phyloP scores from a whole-genome alignment of 495 filamentous ascomycete genomes.

The Podospora conica region DNA sequence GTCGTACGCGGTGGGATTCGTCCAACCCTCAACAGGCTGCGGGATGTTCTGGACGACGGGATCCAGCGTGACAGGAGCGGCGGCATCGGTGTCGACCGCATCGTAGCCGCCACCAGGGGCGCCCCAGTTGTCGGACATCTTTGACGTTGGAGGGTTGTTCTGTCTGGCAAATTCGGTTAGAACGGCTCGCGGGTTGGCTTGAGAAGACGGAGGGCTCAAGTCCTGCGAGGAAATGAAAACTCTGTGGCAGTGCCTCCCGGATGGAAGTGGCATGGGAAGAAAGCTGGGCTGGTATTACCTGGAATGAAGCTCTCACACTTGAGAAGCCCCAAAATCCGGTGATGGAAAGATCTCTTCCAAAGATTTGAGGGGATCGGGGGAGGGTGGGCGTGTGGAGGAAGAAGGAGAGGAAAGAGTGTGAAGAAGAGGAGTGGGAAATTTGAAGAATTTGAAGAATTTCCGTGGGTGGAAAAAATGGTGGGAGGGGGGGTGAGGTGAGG shows the following conservation, averaged over 20 bases:
- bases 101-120: neutral
- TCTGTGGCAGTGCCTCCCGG: neutral
- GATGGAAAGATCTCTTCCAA: neutral
- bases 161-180: neutral
- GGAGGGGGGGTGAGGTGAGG: conserved; percentile 2
- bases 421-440: neutral
- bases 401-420: neutral
- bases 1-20: conserved; percentile 39
- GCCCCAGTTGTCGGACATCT: neutral
- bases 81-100: neutral
- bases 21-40: conserved; percentile 44
- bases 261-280: neutral
- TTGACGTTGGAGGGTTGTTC: neutral
- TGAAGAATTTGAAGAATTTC: neutral
- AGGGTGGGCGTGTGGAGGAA: neutral
- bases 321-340: neutral
- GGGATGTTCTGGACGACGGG: conserved; percentile 5
- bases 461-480: neutral
- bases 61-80: conserved; percentile 12
- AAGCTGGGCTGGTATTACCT: neutral
- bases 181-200: neutral
- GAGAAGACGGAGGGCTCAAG: neutral
- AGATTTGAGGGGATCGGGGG: neutral
- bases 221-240: neutral
- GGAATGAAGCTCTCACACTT: neutral